Evolutionary conservation across 31 red algal species (phyloP).

Genomic region (Porphyra umbilicalis): DNA sequence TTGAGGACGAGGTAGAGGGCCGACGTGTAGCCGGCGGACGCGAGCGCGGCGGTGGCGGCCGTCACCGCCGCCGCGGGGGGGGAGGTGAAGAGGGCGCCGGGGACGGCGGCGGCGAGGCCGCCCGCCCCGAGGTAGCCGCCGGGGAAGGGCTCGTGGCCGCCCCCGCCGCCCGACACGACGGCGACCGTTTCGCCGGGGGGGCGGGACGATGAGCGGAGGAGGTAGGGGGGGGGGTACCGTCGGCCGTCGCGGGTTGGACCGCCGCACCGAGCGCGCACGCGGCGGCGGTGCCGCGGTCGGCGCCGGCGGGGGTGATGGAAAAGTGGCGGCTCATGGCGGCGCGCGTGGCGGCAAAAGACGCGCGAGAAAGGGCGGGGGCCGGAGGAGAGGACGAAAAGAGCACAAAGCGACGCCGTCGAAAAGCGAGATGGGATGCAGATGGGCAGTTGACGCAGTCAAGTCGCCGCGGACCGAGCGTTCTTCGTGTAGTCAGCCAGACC

Average conservation of each 20-base stretch:
- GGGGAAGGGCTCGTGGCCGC: conserved; percentile 70
- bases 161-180: conserved; percentile 40
- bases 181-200: conserved; percentile 5
- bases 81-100: conserved; percentile 46
- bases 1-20: conserved; percentile 60
- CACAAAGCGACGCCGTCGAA: background rate
- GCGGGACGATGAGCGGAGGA: background rate
- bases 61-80: conserved; percentile 38
- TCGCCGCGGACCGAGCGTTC: too few species aligned
- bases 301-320: background rate
- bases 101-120: conserved; percentile 54
- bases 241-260: background rate
- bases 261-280: background rate
- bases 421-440: too few species aligned
- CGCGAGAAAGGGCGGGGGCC: background rate
- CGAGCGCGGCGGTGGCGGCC: conserved; percentile 24
- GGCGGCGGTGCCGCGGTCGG: background rate
- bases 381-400: background rate
- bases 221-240: background rate
- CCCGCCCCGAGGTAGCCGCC: conserved; percentile 60
- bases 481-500: too few species aligned
- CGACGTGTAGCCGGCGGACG: conserved; percentile 10
- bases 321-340: background rate
- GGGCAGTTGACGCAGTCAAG: too few species aligned
- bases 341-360: background rate